Evolutionary conservation across 192 early-diverging fungal genomes (phyloP), one percentile per base, ranked within the genome.

Genomic region (Backusella sp.): DNA sequence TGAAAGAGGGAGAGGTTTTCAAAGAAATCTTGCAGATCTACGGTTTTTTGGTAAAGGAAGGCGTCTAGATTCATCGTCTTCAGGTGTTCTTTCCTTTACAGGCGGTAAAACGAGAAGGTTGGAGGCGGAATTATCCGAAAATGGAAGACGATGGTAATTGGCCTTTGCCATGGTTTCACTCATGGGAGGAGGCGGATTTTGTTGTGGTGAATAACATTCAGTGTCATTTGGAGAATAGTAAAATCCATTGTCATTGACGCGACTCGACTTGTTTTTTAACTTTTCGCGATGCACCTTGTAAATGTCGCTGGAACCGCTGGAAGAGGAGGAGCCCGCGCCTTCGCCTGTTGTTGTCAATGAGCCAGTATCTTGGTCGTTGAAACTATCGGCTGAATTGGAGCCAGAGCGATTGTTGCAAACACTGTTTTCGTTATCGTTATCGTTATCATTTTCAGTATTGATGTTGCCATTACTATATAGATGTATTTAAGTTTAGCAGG

Each of bases 281-380:
- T 71, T 49, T 49, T 71, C 15, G 4, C 26, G 39, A 32, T 71
- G 70, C 0, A 71, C 21, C 19, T 71, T 44, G 15, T 71, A 71
- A 12, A 71, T 71, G 17, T 71, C 70, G 30, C 39, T 42, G 2
- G 70, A 71, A 9, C 70, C 70, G 7, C 70, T 71, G 11, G 70
- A 71, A 39, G 35, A 39, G 19, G 68, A 69, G 2, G 56, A 62
- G 0, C 2, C 56, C 4, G 56, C 26, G 0, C 56, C 56, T 62
- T 62, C 56, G 26, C 56, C 56, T 23, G 56, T 30, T 3, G 56
- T 62, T 12, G 21, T 62, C 26, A 62, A 14, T 62, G 56, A 62
- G 1, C 56, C 23, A 12, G 0, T 62, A 11, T 62, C 56, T 11
- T 2, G 56, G 12, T 62, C 56, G 56, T 62, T 62, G 26, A 62